Evolutionary conservation across 129 eudicot genomes (phyloP).

Genomic region (Oenanthe sinensis): DNA sequence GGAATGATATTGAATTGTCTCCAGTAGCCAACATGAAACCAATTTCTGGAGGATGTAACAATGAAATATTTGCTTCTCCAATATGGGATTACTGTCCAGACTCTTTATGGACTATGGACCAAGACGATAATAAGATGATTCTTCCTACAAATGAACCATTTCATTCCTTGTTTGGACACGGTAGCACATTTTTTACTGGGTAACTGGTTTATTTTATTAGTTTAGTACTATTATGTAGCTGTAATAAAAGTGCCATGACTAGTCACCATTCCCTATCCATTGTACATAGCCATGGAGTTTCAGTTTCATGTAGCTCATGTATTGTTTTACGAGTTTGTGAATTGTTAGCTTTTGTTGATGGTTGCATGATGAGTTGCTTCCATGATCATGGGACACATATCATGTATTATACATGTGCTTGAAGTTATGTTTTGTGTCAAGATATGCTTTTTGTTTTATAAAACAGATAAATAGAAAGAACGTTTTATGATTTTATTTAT

Average conservation of each 20-base stretch:
- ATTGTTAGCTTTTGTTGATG: slow-evolving; percentile 1
- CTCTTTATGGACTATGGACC: slow-evolving; percentile 10
- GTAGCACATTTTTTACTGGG: slow-evolving; percentile 1
- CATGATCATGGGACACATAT: background rate
- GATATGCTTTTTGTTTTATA: background rate
- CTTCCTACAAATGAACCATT: slow-evolving; percentile 8
- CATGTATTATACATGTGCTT: slow-evolving; percentile 8
- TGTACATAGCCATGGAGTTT: slow-evolving; percentile 10
- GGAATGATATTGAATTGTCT: slow-evolving; percentile 10
- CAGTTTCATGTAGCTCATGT: slow-evolving; percentile 2
- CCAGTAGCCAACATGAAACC: slow-evolving; percentile 8
- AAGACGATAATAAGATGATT: slow-evolving; percentile 12
- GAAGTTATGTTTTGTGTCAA: slow-evolving; percentile 8
- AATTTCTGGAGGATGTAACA: slow-evolving; percentile 1
- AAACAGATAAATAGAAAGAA: background rate
- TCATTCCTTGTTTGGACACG: slow-evolving; percentile 13
- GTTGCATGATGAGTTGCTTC: too few relatives aligned
- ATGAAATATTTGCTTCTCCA: slow-evolving; percentile 11
- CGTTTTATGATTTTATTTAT: too few relatives aligned
- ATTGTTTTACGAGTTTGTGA: background rate
- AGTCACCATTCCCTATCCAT: background rate
- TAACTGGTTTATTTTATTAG: background rate
- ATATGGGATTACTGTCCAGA: slow-evolving; percentile 16
- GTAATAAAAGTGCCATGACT: slow-evolving; percentile 18
- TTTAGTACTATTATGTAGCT: slow-evolving; percentile 18